phyloP scores from a whole-genome alignment of 768 basidiomycete species.

The Termitomyces sp. region DNA sequence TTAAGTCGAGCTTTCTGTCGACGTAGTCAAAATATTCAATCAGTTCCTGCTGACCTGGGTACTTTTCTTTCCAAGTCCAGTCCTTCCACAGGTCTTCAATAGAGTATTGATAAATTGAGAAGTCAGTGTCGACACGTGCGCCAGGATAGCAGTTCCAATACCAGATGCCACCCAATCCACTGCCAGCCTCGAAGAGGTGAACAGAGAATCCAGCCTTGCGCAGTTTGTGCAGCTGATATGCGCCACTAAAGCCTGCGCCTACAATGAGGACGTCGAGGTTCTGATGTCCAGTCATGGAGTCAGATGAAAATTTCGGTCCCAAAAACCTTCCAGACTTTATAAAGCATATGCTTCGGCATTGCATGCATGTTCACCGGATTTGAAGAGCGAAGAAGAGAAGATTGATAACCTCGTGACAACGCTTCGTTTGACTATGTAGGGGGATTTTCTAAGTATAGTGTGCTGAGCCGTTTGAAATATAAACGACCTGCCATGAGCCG shows the following conservation, averaged over 20 bases:
- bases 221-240: not conserved
- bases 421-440: not conserved
- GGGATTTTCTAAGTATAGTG: too few species aligned
- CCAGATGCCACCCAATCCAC: too few species aligned
- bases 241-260: too few species aligned
- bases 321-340: not conserved
- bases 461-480: too few species aligned
- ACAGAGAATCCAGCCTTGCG: not conserved
- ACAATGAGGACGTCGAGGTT: conserved; percentile 17
- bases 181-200: too few species aligned
- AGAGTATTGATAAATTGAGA: too few species aligned
- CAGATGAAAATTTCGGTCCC: not conserved
- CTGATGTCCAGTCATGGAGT: not conserved
- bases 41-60: conserved; percentile 14
- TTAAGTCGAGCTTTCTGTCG: conserved; percentile 19
- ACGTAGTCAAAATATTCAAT: conserved; percentile 14
- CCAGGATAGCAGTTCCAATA: not conserved
- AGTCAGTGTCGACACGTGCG: not conserved
- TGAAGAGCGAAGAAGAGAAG: not conserved
- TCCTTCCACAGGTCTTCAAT: too few species aligned
- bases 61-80: too few species aligned
- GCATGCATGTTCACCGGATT: not conserved
- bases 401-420: not conserved
- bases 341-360: not conserved
- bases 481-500: too few species aligned